phyloP scores from a whole-genome alignment of 768 basidiomycete species.

The Termitomyces sp. region DNA sequence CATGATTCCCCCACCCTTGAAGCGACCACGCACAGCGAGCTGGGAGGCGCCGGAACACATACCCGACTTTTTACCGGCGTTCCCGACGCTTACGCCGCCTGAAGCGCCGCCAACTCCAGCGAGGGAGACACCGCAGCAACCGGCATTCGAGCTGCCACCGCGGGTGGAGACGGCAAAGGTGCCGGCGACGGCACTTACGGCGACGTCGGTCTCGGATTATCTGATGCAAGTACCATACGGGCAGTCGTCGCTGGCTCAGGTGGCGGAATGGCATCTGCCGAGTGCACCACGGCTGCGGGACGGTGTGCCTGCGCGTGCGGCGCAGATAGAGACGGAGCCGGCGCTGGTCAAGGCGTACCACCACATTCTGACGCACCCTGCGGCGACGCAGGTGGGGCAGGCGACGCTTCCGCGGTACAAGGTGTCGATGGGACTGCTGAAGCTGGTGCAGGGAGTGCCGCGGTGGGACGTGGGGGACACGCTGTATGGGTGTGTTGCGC shows the following conservation, averaged over 20 bases:
- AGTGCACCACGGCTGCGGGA: constrained; percentile 21
- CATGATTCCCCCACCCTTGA: constrained; percentile 36
- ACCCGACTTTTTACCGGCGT: constrained; percentile 64
- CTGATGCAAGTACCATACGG: constrained; percentile 68
- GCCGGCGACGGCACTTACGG: constrained; percentile 35
- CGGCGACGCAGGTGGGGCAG: constrained; percentile 38
- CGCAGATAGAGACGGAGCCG: constrained; percentile 55
- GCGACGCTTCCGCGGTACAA: constrained; percentile 64
- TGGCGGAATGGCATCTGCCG: constrained; percentile 70
- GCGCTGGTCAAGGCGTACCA: constrained; percentile 68
- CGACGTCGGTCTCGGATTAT: constrained; percentile 60
- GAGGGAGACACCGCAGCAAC: constrained; percentile 10
- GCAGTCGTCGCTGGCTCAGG: constrained; percentile 61
- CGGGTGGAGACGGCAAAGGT: constrained; percentile 36
- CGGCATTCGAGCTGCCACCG: constrained; percentile 20
- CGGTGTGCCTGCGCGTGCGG: constrained; percentile 22
- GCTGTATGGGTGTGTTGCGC: constrained; percentile 51
- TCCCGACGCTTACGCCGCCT: constrained; percentile 39
- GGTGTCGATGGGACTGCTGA: constrained; percentile 67
- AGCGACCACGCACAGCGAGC: constrained; percentile 47
- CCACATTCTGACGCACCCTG: constrained; percentile 70
- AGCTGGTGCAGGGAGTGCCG: constrained; percentile 47
- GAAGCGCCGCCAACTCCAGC: constrained; percentile 12
- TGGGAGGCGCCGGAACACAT: constrained; percentile 64
- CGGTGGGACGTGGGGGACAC: constrained; percentile 71